Evolutionary conservation across 768 basidiomycete species (phyloP).

Genomic region (Rhizopogon vulgaris): DNA sequence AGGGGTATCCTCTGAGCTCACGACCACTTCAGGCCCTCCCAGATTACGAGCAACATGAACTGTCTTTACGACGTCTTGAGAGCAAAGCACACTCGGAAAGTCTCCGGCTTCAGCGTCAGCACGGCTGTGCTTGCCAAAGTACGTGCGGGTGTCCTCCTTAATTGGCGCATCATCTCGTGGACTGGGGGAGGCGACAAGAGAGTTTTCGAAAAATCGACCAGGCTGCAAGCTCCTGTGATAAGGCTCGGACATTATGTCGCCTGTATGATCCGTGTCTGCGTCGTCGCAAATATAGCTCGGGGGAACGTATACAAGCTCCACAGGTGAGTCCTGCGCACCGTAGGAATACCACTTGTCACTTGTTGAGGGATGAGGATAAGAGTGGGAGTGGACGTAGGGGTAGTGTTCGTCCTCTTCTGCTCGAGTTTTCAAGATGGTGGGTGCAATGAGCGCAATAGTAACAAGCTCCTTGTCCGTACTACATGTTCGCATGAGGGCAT

Average conservation of each 20-base stretch:
- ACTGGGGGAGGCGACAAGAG: constrained; percentile 6
- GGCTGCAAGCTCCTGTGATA: constrained; percentile 11
- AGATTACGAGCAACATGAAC: constrained; percentile 7
- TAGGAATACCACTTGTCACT: constrained; percentile 10
- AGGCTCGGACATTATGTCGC: constrained; percentile 14
- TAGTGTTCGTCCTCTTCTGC: constrained; percentile 35
- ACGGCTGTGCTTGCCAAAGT: constrained; percentile 14
- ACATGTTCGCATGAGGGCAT: constrained; percentile 32
- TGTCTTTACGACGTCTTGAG: constrained; percentile 14
- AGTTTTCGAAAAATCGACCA: constrained; percentile 12
- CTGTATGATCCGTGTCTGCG: constrained; percentile 13
- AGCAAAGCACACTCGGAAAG: constrained; percentile 6
- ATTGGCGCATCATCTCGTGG: not conserved
- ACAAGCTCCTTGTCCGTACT: constrained; percentile 45
- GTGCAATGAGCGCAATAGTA: constrained; percentile 69
- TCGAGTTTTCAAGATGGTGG: constrained; percentile 82
- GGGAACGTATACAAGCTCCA: constrained; percentile 71
- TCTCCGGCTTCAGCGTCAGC: constrained; percentile 13
- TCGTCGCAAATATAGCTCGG: constrained; percentile 27
- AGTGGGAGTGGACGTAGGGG: constrained; percentile 8
- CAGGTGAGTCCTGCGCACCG: constrained; percentile 40
- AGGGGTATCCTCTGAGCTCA: constrained; percentile 29
- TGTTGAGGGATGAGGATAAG: constrained; percentile 8
- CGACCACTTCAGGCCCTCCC: constrained; percentile 25
- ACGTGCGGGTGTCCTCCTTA: constrained; percentile 1